phyloP scores from a whole-genome alignment of 176 grass and related monocot species.

The Rhipidocladum racemiflorum region DNA sequence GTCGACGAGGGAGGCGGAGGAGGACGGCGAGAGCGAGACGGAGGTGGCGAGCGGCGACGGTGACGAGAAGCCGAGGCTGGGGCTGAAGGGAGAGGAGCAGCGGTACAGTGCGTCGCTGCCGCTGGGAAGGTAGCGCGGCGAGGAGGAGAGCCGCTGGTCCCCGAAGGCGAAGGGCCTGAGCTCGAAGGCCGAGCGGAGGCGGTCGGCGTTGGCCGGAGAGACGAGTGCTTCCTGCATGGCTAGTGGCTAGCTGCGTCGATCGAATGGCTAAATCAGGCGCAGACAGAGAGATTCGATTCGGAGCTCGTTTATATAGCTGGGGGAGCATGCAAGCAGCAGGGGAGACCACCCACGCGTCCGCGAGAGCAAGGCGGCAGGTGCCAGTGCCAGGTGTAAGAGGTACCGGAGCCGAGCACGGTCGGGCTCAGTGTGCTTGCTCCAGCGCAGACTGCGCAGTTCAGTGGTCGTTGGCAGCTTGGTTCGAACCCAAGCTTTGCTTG shows the following conservation, averaged over 20 bases:
- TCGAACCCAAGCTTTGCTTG: neutral
- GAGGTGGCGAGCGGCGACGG: conserved; percentile 53
- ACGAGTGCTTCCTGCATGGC: conserved; percentile 68
- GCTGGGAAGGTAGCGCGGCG: conserved; percentile 42
- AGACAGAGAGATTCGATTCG: neutral
- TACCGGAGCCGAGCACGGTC: conserved; percentile 6
- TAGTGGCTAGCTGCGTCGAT: conserved; percentile 9
- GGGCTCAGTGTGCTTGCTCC: neutral
- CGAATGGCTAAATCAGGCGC: neutral
- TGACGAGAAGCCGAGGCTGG: conserved; percentile 45
- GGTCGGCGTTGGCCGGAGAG: conserved; percentile 48
- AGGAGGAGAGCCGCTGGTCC: conserved; percentile 52
- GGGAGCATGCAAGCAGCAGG: conserved; percentile 31
- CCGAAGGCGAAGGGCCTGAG: conserved; percentile 48
- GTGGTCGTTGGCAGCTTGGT: conserved; percentile 3
- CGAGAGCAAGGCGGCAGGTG: neutral
- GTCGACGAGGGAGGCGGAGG: conserved; percentile 53
- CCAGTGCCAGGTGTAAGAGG: conserved; percentile 5
- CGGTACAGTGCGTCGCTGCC: conserved; percentile 60
- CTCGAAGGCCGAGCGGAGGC: conserved; percentile 53
- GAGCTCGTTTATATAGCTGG: conserved; percentile 26
- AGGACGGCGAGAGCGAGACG: conserved; percentile 68
- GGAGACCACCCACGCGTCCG: conserved; percentile 39
- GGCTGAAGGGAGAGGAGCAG: conserved; percentile 56
- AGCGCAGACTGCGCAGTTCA: neutral